Evolutionary conservation across 768 basidiomycete genomes (phyloP).

Genomic region (Leccinum subgranulosum): DNA sequence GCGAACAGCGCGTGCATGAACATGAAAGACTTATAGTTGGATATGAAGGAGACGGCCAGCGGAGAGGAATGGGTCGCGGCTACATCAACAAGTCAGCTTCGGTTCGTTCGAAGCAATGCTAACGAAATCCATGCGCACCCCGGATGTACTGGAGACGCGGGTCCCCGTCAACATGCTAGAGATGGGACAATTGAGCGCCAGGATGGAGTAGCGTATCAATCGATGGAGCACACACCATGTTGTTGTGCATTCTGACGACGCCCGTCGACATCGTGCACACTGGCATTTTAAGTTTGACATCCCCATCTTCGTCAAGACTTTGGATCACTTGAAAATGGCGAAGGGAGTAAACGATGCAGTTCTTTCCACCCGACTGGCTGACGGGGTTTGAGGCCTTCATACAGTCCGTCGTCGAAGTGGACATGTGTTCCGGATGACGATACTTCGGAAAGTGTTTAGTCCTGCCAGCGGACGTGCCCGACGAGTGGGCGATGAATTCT

Average conservation of each 20-base stretch:
- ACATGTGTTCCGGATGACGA: constrained; percentile 22
- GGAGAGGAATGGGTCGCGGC: constrained; percentile 16
- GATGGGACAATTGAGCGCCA: neutral
- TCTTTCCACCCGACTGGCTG: constrained; percentile 11
- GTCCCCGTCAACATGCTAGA: constrained; percentile 15
- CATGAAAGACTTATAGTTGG: constrained; percentile 20
- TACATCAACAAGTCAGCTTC: neutral
- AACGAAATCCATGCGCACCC: constrained; percentile 1
- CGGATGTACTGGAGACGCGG: neutral
- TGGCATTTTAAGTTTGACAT: constrained; percentile 11
- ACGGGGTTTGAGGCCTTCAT: constrained; percentile 13
- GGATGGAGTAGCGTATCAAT: neutral
- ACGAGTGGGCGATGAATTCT: too few relatives aligned
- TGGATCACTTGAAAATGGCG: constrained; percentile 11
- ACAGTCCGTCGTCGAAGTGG: constrained; percentile 4
- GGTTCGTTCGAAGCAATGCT: too few relatives aligned
- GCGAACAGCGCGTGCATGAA: constrained; percentile 13
- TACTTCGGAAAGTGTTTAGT: constrained; percentile 20
- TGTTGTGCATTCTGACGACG: constrained; percentile 18
- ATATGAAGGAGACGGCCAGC: constrained; percentile 16
- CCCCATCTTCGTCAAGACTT: constrained; percentile 3
- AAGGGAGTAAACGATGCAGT: constrained; percentile 23
- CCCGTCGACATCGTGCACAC: constrained; percentile 23
- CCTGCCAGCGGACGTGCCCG: constrained; percentile 6
- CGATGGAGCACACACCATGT: constrained; percentile 10